A percentile compares a stretch with the other conserved stretches of the same genome.
Conservation (phyloP, 306 rosid genomes). For the Prunus mira region DNA sequence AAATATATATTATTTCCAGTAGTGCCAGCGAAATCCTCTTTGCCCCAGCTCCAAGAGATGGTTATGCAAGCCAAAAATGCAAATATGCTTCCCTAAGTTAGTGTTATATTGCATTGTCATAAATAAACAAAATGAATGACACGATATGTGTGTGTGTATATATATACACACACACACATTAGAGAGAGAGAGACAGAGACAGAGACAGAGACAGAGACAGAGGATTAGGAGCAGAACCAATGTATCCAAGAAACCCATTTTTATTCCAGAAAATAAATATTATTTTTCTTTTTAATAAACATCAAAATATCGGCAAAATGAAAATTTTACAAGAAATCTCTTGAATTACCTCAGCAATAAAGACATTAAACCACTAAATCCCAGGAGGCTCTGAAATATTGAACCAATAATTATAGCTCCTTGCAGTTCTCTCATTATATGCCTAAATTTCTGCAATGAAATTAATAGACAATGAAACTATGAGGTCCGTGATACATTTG, state of each 20-base stretch:
- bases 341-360: slow-evolving; percentile 67
- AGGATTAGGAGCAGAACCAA: background rate
- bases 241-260: background rate
- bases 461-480: slow-evolving; percentile 15
- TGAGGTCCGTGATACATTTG: slow-evolving; percentile 2
- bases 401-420: slow-evolving; percentile 94
- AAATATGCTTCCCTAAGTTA: background rate
- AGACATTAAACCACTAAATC: slow-evolving; percentile 87
- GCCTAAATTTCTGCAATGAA: slow-evolving; percentile 79
- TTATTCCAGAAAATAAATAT: background rate
- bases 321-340: slow-evolving; percentile 5
- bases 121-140: background rate
- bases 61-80: background rate
- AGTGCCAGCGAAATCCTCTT: background rate
- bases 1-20: background rate
- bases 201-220: too few relatives aligned
- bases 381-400: slow-evolving; percentile 78
- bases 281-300: slow-evolving; percentile 1
- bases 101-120: background rate
- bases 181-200: too few relatives aligned
- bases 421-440: slow-evolving; percentile 96
- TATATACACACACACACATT: fast-evolving
- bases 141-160: too few relatives aligned
- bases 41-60: background rate
- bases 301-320: background rate